These are phyloP conservation scores for Penicillium corylophilum DNA, from an alignment of 2,329 filamentous ascomycete species.

Conservation along the genomic window DNA sequence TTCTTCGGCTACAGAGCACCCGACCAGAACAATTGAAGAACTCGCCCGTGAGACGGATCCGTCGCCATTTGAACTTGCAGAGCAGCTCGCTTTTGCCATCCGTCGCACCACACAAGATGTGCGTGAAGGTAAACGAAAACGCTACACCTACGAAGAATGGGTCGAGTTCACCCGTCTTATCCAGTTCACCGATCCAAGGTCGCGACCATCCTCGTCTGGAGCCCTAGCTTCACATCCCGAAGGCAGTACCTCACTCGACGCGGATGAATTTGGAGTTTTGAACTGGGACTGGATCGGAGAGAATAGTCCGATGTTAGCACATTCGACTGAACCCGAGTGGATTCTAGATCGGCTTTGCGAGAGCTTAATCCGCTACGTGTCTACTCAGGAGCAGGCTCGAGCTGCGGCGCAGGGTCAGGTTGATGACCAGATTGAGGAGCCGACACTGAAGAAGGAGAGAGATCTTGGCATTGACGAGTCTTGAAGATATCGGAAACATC, in stretches of 20 bases:
- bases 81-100: conserved; percentile 68
- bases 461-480: conserved; percentile 24
- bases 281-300: conserved; percentile 74
- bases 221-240: background rate
- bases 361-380: conserved; percentile 54
- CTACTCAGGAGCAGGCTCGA: conserved; percentile 20
- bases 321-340: conserved; percentile 65
- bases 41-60: conserved; percentile 48
- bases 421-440: conserved; percentile 14
- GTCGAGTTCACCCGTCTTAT: conserved; percentile 78
- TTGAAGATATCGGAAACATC: background rate
- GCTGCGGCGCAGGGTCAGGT: background rate
- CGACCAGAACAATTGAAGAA: conserved; percentile 41
- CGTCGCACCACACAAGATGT: conserved; percentile 64
- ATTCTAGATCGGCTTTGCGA: conserved; percentile 65
- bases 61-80: conserved; percentile 59
- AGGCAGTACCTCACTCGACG: conserved; percentile 41
- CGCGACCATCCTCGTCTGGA: conserved; percentile 10
- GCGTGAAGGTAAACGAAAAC: conserved; percentile 56
- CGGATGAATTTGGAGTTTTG: conserved; percentile 59
- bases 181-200: conserved; percentile 49
- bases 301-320: conserved; percentile 65
- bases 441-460: conserved; percentile 25
- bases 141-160: conserved; percentile 83
- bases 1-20: conserved; percentile 3